These are phyloP conservation scores for Pythium aphanidermatum DNA, from an alignment of 352 stramenopile genomes.

Conservation along the genomic window DNA sequence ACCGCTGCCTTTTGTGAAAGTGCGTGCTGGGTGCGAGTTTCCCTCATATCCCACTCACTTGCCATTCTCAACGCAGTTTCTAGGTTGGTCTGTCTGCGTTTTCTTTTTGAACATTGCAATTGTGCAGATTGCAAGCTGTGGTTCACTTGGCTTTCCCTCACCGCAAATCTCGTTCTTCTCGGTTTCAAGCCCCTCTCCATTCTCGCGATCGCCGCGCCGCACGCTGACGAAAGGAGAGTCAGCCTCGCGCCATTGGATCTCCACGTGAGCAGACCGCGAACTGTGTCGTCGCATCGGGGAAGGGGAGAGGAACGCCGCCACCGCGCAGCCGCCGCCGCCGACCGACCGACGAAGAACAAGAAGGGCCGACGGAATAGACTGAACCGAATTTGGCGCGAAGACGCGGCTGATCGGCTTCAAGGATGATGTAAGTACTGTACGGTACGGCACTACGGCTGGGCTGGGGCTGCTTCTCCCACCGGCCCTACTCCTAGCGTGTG, in stretches of 20 bases:
- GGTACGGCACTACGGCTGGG: neutral
- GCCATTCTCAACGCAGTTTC: constrained; percentile 5
- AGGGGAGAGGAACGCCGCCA: too few relatives aligned
- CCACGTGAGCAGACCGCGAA: too few relatives aligned
- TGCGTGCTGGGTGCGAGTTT: too few relatives aligned
- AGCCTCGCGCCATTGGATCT: too few relatives aligned
- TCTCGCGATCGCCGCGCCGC: too few relatives aligned
- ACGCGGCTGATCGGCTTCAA: constrained; percentile 13
- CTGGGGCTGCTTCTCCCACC: neutral
- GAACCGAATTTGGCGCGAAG: constrained; percentile 12
- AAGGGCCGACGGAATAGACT: constrained; percentile 1
- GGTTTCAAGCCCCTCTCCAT: too few relatives aligned
- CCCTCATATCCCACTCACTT: constrained; percentile 18
- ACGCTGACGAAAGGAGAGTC: too few relatives aligned
- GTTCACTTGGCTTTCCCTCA: neutral
- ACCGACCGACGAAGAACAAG: constrained; percentile 4
- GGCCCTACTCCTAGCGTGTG: neutral
- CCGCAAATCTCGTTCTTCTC: too few relatives aligned
- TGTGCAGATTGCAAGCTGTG: constrained; percentile 4
- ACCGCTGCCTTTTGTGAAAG: neutral
- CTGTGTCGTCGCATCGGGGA: too few relatives aligned
- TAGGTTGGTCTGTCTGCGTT: constrained; percentile 9
- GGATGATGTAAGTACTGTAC: constrained; percentile 15
- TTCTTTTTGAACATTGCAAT: too few relatives aligned
- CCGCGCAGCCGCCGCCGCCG: neutral